Evolutionary conservation across 2,329 filamentous ascomycete species (phyloP), one percentile per base, ranked within the genome.

Genomic region (Fusarium graminum): DNA sequence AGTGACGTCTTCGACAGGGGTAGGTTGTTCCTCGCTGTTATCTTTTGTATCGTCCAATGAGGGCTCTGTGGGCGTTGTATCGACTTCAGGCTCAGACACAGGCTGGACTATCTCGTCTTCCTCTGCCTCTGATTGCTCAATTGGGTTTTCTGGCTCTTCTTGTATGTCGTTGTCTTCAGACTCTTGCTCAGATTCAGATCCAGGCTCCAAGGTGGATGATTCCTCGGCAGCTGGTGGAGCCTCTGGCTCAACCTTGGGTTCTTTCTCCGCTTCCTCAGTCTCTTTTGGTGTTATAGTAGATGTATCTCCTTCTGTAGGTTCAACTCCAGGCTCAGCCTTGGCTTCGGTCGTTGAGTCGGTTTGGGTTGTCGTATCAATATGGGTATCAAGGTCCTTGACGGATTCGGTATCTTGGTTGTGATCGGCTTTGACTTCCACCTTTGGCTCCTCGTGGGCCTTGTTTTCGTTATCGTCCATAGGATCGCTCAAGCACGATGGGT

Each of bases 401-500:
- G 42, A 7, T 12, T 72, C 65, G 43, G 61, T 67, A 25, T 68
- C 64, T 49, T 61, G 45, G 41, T 65, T 64, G 40, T 59, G 41
- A 19, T 65, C 49, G 42, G 42, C 52, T 34, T 54, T 50, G 14
- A 52, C 52, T 50, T 68, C 61, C 49, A 41, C 54, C 57, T 67
- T 62, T 34, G 63, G 64, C 49, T 72, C 59, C 67, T 70, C 54
- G 45, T 42, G 57, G 52, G 65, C 60, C 40, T 68, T 63, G 25
- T 52, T 63, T 14, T 72, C 65, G 54, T 67, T 69, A 59, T 82
- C 78, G 68, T 80, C 76, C 76, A 81, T 80, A 56, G 76, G 75
- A 40, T 76, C 76, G 70, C 74, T 80, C 53, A 80, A 44, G 68
- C 80, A 83, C 52, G 80, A 83, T 41, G 74, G 72, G 70, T 85